Evolutionary conservation across 1,284 basidiomycete genomes (phyloP).

Genomic region (Ceratobasidium sp.): DNA sequence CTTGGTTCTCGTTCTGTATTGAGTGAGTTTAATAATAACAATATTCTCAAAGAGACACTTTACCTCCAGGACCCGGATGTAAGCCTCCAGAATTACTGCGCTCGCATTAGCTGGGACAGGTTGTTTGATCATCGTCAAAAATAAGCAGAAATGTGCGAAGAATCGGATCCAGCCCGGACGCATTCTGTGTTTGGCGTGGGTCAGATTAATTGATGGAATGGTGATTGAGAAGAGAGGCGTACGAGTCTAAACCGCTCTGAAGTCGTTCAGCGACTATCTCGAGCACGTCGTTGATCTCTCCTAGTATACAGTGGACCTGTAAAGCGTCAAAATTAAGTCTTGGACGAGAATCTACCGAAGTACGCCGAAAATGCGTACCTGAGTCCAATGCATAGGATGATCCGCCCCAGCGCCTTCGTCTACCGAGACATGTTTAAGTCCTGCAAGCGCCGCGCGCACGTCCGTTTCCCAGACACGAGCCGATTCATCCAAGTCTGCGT

Average conservation of each 20-base stretch:
- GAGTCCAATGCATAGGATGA: constrained; percentile 34
- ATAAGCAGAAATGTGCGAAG: constrained; percentile 94
- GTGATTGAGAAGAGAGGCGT: background rate
- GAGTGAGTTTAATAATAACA: too few relatives aligned
- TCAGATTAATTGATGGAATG: too few relatives aligned
- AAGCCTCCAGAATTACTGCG: constrained; percentile 86
- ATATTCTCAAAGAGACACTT: too few relatives aligned
- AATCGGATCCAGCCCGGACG: constrained; percentile 69
- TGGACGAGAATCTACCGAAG: too few relatives aligned
- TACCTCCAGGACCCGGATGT: constrained; percentile 87
- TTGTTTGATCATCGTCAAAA: constrained; percentile 82
- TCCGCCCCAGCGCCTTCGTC: constrained; percentile 27
- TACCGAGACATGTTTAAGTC: constrained; percentile 13
- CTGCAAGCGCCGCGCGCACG: background rate
- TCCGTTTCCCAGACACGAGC: constrained; percentile 48
- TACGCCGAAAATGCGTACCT: background rate
- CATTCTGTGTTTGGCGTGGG: constrained; percentile 41
- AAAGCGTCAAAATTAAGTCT: too few relatives aligned
- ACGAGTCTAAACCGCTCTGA: background rate
- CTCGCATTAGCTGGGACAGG: constrained; percentile 74
- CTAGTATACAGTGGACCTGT: constrained; percentile 85
- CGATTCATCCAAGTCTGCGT: constrained; percentile 47
- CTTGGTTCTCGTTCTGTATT: constrained; percentile 82
- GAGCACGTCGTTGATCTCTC: constrained; percentile 38
- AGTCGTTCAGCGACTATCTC: constrained; percentile 43